These are phyloP conservation scores for Onygenales sp. DNA, from an alignment of 2,329 filamentous ascomycete species.

Conservation along the genomic window DNA sequence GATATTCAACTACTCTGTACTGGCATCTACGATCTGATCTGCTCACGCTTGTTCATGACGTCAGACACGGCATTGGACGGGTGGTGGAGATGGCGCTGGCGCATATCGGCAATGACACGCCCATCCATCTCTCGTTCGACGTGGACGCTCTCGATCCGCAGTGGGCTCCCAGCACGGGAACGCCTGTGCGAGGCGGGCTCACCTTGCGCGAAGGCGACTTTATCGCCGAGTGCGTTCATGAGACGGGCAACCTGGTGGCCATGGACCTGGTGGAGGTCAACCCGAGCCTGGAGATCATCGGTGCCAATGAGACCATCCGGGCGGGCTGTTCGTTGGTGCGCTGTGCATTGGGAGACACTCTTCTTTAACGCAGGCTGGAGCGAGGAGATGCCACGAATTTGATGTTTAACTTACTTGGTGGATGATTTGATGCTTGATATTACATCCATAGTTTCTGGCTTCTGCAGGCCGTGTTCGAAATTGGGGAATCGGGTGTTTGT, in stretches of 20 bases:
- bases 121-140: conserved; percentile 95
- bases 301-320: conserved; percentile 75
- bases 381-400: conserved; percentile 3
- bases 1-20: neutral
- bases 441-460: too few relatives aligned
- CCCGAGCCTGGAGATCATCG: conserved; percentile 58
- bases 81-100: conserved; percentile 98
- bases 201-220: conserved; percentile 94
- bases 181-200: conserved; percentile 83
- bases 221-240: conserved; percentile 80
- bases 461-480: too few relatives aligned
- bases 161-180: conserved; percentile 94
- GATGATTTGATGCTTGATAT: too few relatives aligned
- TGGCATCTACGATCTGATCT: neutral
- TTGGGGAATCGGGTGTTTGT: too few relatives aligned
- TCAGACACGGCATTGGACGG: conserved; percentile 79
- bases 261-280: conserved; percentile 80
- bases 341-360: conserved; percentile 83
- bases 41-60: neutral
- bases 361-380: conserved; percentile 50
- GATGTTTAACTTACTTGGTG: neutral
- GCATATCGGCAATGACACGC: conserved; percentile 87
- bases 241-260: conserved; percentile 67
- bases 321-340: conserved; percentile 86
- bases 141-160: conserved; percentile 92